A percentile compares a stretch with the other conserved stretches of the same genome.
Conservation (phyloP, 1,139 yeast genomes). For the Kodamaea sp. region DNA sequence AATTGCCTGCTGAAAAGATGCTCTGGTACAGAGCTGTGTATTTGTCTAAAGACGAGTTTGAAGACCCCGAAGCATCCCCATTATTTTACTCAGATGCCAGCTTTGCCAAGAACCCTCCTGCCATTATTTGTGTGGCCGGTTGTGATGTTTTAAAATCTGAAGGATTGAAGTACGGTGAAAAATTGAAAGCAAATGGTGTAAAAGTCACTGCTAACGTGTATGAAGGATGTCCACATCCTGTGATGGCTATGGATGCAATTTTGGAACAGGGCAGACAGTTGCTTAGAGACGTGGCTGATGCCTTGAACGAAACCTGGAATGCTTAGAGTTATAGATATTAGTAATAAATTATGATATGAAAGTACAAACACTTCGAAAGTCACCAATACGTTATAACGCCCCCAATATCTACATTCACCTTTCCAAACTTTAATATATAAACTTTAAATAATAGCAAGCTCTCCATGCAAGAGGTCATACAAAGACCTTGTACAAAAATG, state of each 20-base stretch:
- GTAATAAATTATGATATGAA: too few species aligned
- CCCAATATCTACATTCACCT: too few species aligned
- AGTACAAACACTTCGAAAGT: too few species aligned
- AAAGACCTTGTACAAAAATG: too few species aligned
- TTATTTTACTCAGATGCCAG: slow-evolving; percentile 42
- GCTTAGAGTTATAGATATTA: too few species aligned
- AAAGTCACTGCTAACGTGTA: slow-evolving; percentile 34
- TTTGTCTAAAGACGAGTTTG: slow-evolving; percentile 36
- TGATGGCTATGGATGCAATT: slow-evolving; percentile 49
- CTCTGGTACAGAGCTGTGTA: slow-evolving; percentile 49
- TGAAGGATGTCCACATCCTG: slow-evolving; percentile 49
- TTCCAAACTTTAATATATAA: too few species aligned
- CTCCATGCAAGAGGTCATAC: too few species aligned
- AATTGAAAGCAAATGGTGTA: slow-evolving; percentile 41
- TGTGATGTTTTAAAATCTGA: slow-evolving; percentile 50
- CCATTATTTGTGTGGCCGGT: slow-evolving; percentile 44
- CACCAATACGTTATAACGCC: too few species aligned
- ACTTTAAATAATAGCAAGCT: too few species aligned
- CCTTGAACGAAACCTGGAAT: slow-evolving; percentile 25
- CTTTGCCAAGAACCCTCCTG: slow-evolving; percentile 42
- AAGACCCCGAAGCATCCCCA: slow-evolving; percentile 47
- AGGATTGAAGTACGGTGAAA: slow-evolving; percentile 44
- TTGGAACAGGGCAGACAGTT: slow-evolving; percentile 41
- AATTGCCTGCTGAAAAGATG: slow-evolving; percentile 51
- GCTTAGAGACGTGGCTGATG: slow-evolving; percentile 31